A percentile compares a stretch with the other conserved stretches of the same genome.
Conservation (phyloP, 345 rosid species). For the Xanthoceras sorbifolium region DNA sequence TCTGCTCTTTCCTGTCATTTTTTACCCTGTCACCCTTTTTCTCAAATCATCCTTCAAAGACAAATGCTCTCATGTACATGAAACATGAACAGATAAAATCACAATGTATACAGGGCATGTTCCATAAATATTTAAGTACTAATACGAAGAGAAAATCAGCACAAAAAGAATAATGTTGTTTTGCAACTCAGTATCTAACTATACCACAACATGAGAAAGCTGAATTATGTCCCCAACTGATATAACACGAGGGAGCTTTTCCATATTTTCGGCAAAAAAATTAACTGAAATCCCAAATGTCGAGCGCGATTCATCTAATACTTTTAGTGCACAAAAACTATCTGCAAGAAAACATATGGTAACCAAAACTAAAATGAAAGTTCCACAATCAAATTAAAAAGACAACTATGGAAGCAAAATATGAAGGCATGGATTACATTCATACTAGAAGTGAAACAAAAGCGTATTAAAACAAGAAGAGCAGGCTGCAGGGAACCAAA, state of each 20-base stretch:
- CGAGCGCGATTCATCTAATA: constrained; percentile 55
- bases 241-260: constrained; percentile 53
- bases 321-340: constrained; percentile 47
- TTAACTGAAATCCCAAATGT: constrained; percentile 49
- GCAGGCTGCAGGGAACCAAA: neutral
- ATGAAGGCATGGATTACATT: neutral
- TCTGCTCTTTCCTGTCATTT: neutral
- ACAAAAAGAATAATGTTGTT: neutral
- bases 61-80: neutral
- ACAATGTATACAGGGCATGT: neutral
- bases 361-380: neutral
- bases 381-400: neutral
- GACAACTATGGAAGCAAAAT: neutral
- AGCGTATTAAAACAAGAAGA: neutral
- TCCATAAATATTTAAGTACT: neutral
- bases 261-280: constrained; percentile 40
- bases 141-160: constrained; percentile 8
- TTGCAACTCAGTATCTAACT: neutral
- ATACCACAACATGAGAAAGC: constrained; percentile 63
- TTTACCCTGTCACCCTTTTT: neutral
- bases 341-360: constrained; percentile 40
- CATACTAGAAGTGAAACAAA: neutral
- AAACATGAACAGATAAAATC: neutral
- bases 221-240: constrained; percentile 58
- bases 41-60: neutral